These are phyloP conservation scores for Nicotiana rustica DNA, from an alignment of 305 asterid species.

Conservation along the genomic window DNA sequence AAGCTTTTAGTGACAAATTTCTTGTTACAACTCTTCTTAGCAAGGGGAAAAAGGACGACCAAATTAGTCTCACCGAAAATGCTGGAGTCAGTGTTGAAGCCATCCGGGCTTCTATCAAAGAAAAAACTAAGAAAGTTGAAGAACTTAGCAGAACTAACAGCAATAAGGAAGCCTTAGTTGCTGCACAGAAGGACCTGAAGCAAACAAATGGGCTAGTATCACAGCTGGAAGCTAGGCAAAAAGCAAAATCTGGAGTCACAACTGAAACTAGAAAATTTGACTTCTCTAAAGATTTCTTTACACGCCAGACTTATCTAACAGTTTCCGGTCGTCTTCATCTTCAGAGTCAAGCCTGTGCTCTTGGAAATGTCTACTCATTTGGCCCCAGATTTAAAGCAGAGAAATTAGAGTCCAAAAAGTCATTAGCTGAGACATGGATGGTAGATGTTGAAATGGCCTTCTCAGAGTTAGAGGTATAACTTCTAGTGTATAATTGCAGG, in stretches of 20 bases:
- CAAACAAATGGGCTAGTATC: constrained; percentile 62
- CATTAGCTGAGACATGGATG: constrained; percentile 84
- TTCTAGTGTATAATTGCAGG: not conserved
- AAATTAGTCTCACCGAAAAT: constrained; percentile 36
- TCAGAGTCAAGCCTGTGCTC: constrained; percentile 83
- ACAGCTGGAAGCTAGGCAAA: constrained; percentile 63
- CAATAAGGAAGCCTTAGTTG: constrained; percentile 76
- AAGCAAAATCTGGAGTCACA: constrained; percentile 43
- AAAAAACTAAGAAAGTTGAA: constrained; percentile 67
- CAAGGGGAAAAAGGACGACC: constrained; percentile 40
- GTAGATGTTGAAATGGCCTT: constrained; percentile 85
- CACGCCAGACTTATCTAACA: constrained; percentile 60
- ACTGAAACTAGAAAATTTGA: constrained; percentile 35
- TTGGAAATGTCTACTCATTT: constrained; percentile 81
- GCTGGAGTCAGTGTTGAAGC: constrained; percentile 50
- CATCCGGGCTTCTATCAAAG: constrained; percentile 61
- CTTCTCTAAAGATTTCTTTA: constrained; percentile 68
- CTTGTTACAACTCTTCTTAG: constrained; percentile 58
- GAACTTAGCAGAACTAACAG: constrained; percentile 72
- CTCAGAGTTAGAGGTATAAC: constrained; percentile 66
- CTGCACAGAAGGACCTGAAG: constrained; percentile 72
- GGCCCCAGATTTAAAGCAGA: constrained; percentile 84
- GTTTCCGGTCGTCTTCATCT: constrained; percentile 82
- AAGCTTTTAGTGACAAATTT: constrained; percentile 61
- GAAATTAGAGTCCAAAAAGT: constrained; percentile 57